Base-by-base conservation (phyloP, 2,329 filamentous ascomycete species). In the Alternaria sp. region DNA sequence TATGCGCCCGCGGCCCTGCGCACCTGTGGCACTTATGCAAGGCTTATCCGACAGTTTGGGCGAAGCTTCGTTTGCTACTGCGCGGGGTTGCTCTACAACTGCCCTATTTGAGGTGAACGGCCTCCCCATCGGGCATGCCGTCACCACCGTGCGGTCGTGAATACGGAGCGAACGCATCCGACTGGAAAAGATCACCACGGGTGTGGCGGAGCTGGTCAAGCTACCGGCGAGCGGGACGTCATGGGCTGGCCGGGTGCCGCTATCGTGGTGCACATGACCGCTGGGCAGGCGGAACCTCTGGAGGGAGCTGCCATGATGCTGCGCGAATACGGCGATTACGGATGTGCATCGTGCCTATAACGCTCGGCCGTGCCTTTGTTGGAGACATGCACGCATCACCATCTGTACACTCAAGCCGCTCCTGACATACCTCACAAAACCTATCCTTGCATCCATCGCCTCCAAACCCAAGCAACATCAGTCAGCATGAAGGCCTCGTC, bases 401-500 rank as follows among this genome's bases (percentile, higher is more conserved):
- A 55, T 44, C 50, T 60, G 53, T 26, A 37, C 24, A 33, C 7
- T 37, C 45, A 21, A 7, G 34, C 11, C 23, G 28, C 33, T 17
- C 17, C 39, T 29, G 37, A 26, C 11, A 52, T 46, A 31, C 34
- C 21, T 48, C 39, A 24, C 28, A 65, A 63, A 56, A 23, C 24
- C 24, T 28, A 21, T 41, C 14, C 10, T 17, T 5, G 11, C 42
- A 26, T 33, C 41, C 51, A 31, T 17, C 28, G 28, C 34, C 42
- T 56, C 46, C 36, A 4, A 48, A 23, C 5, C 21, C 23, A 23
- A 36, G 9, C 11, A 21, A 7, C 17, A 29, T n/a, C 53, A 23
- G 4, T 11, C 50, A 59, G 14, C 17, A 71, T 72, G 73, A 74
- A 73, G 55, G 48, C 54, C 36, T 23, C 58, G 14, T 49, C 66